A percentile compares a stretch with the other conserved stretches of the same genome.
These are phyloP conservation scores for Phaseolus coccineus DNA, from an alignment of 331 rosid genomes.

Conservation along the genomic window DNA sequence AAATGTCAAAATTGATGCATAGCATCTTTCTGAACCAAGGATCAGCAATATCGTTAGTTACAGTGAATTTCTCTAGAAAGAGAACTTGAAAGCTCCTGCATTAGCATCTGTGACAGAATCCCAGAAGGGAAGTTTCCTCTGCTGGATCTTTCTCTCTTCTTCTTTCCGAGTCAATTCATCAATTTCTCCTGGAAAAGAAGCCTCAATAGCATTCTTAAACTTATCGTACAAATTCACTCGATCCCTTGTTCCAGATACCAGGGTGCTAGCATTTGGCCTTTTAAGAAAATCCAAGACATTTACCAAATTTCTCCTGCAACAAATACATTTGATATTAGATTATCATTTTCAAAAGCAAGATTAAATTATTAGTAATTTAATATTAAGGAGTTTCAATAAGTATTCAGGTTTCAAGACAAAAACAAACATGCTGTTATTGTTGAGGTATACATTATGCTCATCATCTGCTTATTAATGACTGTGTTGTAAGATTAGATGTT, in stretches of 20 bases:
- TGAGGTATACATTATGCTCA: neutral
- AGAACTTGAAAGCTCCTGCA: constrained; percentile 82
- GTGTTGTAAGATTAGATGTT: neutral
- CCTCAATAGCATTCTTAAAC: constrained; percentile 77
- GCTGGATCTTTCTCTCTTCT: constrained; percentile 63
- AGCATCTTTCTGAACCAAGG: constrained; percentile 11
- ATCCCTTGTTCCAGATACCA: constrained; percentile 82
- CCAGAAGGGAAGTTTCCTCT: constrained; percentile 71
- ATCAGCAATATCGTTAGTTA: constrained; percentile 9
- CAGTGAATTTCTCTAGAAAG: constrained; percentile 56
- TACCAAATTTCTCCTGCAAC: constrained; percentile 78
- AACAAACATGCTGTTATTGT: neutral
- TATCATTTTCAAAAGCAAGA: constrained; percentile 14
- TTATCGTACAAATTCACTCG: constrained; percentile 78
- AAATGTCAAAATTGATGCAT: constrained; percentile 41
- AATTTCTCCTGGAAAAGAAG: constrained; percentile 69
- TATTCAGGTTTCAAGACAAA: constrained; percentile 15
- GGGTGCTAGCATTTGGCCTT: constrained; percentile 73
- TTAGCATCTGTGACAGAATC: constrained; percentile 69
- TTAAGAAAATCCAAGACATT: constrained; percentile 81
- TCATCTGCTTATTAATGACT: neutral
- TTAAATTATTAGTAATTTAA: constrained; percentile 1
- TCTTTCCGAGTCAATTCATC: constrained; percentile 61
- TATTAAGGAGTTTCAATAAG: neutral
- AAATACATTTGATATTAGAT: constrained; percentile 28